Evolutionary conservation across 768 basidiomycete genomes (phyloP), one percentile per base, ranked within the genome.

Genomic region (Amanita pseudoporphyria): DNA sequence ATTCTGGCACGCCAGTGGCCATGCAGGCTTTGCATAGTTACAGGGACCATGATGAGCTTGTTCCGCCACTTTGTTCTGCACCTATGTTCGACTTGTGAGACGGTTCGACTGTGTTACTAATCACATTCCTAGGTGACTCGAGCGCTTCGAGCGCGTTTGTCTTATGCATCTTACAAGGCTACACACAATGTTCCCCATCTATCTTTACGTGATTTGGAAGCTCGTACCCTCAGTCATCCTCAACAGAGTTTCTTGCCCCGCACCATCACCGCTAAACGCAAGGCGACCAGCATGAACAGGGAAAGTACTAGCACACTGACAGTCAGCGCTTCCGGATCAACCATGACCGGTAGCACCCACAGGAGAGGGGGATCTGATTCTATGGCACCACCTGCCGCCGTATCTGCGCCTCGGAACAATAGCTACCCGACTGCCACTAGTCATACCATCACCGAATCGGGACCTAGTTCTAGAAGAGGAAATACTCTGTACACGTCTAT

Each of bases 161-260:
- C 85, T 0, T 87, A 88, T 65, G 88, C 88, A 19, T 82, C 84
- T 1, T 89, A 84, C 74, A 91, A 91, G 67, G 86, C 88, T 4
- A 73, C 74, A 12, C 77, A 87, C 64, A 84, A 87, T 62, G 66
- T 86, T 49, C 70, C 82, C 9, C 77, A 81, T 49, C 68, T 80
- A 44, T 71, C 82, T 39, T 67, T 89, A 43, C 74, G 75, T 58
- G 86, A 89, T 54, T 75, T 88, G 41, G 89, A 91, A 62, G 74
- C 77, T 13, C 80, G 81, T 58, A 66, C 69, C 35, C 67, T 65
- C 47, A 59, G 55, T 52, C 73, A 77, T 58, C 64, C 67, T 49
- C 68, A 69, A 52, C 62, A 69, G 3, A 57, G 65, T 22, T 63
- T 69, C 41, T 69, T 71, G 53, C 63, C 71, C 64, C 76, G 78